Conservation (phyloP, 164 flowering plant genomes). For the Magnolia officinalis region DNA sequence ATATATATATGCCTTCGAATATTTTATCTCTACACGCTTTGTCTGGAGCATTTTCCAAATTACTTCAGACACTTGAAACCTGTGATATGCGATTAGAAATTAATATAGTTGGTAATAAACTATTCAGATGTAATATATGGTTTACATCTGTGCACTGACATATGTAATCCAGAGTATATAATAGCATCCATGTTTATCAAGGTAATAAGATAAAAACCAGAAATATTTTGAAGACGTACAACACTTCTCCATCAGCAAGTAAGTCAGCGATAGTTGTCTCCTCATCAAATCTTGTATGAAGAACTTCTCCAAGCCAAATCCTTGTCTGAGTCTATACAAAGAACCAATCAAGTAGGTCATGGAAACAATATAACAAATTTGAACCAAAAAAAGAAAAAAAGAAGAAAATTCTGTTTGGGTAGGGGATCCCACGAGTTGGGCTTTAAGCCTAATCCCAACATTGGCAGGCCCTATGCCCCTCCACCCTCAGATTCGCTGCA, state of each 20-base stretch:
- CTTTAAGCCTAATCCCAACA: too few species aligned
- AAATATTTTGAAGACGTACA: constrained; percentile 36
- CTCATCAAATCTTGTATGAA: constrained; percentile 52
- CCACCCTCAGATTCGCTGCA: too few species aligned
- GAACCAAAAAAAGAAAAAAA: background rate
- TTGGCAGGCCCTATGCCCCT: too few species aligned
- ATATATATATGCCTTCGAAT: constrained; percentile 28
- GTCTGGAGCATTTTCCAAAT: constrained; percentile 46
- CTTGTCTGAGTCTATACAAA: constrained; percentile 51
- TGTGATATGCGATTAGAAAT: constrained; percentile 15
- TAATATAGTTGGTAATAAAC: background rate
- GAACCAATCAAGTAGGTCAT: background rate
- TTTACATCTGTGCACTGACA: too few species aligned
- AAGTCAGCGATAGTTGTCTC: constrained; percentile 41
- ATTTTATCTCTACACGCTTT: constrained; percentile 29
- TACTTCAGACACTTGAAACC: constrained; percentile 53
- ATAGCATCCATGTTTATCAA: background rate
- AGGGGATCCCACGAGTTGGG: too few species aligned
- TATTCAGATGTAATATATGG: background rate
- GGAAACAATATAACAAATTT: background rate
- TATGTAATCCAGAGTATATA: background rate
- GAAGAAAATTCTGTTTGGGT: too few species aligned
- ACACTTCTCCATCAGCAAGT: constrained; percentile 62
- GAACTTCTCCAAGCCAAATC: constrained; percentile 73
- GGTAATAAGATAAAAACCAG: background rate